Evolutionary conservation across 371 early-diverging fungal genomes (phyloP), one percentile per base, ranked within the genome.

Genomic region (Mortierella sp.): DNA sequence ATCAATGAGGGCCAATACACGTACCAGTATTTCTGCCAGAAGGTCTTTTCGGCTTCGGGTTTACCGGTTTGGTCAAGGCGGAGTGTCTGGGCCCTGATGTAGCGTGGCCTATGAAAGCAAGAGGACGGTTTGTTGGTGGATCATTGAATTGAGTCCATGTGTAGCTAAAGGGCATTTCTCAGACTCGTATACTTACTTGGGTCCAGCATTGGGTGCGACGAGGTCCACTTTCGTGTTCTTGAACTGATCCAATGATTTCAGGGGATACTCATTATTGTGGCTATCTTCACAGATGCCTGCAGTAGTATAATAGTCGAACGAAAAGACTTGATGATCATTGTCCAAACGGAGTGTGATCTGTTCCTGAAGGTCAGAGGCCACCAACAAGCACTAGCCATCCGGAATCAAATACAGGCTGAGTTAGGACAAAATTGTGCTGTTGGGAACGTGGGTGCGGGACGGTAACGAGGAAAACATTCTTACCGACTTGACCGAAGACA

Each of bases 11-110:
- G n/a, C n/a, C n/a, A n/a, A n/a, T n/a, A n/a, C n/a, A 40, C 66
- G 24, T 66, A 72, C 79, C 79, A 79, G 58, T 79, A 79, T 41
- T 79, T 79, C 57, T 73, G 71, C 58, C 68, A 41, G 50, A 77
- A 77, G 16, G 78, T 63, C 64, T 73, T 67, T 29, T 73, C 74
- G 14, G 31, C 64, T 21, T 57, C 74, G 13, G 74, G 74, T n/a
- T 73, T 62, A 50, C 74, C 74, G 19, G 67, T 67, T 48, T 67
- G 48, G 54, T 73, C 74, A 50, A 73, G 44, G 53, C 67, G 67
- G 60, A 73, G 63, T 12, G 63, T 51, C 57, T 73, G 74, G 47
- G 74, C 74, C 21, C 31, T 62, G 28, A 17, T 27, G 46, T 63
- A 67, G 17, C 54, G 67, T 14, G 74, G 46, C 51, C 72, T 72